Evolutionary conservation across 495 filamentous ascomycete species (phyloP).

Genomic region (Neurospora cerealis): DNA sequence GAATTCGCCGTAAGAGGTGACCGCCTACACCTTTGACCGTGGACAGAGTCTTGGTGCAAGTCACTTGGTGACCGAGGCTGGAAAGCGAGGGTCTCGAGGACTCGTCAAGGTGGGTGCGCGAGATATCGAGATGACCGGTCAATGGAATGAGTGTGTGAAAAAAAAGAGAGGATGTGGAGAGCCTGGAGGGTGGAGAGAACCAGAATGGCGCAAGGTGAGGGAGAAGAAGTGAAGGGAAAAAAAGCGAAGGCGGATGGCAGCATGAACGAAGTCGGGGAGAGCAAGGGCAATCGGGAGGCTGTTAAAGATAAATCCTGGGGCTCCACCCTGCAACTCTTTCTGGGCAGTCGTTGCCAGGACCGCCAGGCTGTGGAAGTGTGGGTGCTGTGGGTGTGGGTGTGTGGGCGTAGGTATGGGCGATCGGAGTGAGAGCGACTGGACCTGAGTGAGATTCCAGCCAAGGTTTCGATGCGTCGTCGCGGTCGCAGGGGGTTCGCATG

Average conservation of each 20-base stretch:
- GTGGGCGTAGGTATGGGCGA: not conserved
- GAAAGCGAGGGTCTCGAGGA: not conserved
- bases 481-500: not conserved
- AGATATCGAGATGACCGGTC: not conserved
- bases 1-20: not conserved
- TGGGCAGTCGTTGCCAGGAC: not conserved
- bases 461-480: not conserved
- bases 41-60: not conserved
- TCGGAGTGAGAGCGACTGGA: not conserved
- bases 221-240: slow-evolving; percentile 2
- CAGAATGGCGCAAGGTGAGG: not conserved
- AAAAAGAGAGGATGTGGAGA: slow-evolving; percentile 13
- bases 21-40: not conserved
- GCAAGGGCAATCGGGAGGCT: slow-evolving; percentile 4
- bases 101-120: not conserved
- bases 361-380: not conserved
- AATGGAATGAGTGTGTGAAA: not conserved
- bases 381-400: not conserved
- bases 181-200: slow-evolving; percentile 18
- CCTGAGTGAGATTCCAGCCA: not conserved
- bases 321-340: slow-evolving; percentile 15
- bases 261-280: slow-evolving; percentile 15
- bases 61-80: not conserved
- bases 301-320: slow-evolving; percentile 25
- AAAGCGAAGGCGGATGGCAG: slow-evolving; percentile 10